A percentile compares a stretch with the other conserved stretches of the same genome.
Conservation (phyloP, 2,329 filamentous ascomycete genomes). For the Calonectria pseudoturangicola region DNA sequence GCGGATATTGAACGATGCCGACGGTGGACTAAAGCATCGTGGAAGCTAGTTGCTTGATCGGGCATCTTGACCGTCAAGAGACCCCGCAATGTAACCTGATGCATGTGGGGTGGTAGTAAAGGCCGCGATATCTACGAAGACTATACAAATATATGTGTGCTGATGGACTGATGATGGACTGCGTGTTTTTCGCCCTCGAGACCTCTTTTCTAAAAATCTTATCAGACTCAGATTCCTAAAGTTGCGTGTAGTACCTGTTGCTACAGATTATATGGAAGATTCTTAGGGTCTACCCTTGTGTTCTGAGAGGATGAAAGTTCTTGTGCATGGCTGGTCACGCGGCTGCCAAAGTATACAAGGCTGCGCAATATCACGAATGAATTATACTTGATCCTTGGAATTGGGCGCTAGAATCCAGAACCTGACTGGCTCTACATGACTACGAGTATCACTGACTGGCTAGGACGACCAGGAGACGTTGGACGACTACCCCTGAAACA, state of each 20-base stretch:
- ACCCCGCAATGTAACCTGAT: conserved; percentile 42
- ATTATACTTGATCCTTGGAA: background rate
- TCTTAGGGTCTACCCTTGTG: conserved; percentile 3
- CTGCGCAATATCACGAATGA: background rate
- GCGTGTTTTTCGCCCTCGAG: background rate
- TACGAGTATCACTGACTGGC: conserved; percentile 1
- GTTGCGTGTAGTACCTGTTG: background rate
- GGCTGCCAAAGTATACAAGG: background rate
- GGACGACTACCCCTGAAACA: conserved; percentile 33
- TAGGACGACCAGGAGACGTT: background rate
- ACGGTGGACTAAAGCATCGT: conserved; percentile 36
- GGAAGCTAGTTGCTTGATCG: conserved; percentile 45
- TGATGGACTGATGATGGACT: conserved; percentile 37
- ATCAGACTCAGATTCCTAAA: no score
- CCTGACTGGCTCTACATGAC: background rate
- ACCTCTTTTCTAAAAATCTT: no score
- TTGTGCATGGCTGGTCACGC: background rate
- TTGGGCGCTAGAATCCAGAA: background rate
- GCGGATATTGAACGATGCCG: conserved; percentile 45
- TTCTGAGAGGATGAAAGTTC: background rate
- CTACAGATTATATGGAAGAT: background rate
- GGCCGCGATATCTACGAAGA: conserved; percentile 32
- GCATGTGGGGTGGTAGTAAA: conserved; percentile 34
- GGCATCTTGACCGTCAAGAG: conserved; percentile 49
- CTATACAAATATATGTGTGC: conserved; percentile 27